Conservation (phyloP, 305 asterid genomes). For the Solanum aculeatissimum region DNA sequence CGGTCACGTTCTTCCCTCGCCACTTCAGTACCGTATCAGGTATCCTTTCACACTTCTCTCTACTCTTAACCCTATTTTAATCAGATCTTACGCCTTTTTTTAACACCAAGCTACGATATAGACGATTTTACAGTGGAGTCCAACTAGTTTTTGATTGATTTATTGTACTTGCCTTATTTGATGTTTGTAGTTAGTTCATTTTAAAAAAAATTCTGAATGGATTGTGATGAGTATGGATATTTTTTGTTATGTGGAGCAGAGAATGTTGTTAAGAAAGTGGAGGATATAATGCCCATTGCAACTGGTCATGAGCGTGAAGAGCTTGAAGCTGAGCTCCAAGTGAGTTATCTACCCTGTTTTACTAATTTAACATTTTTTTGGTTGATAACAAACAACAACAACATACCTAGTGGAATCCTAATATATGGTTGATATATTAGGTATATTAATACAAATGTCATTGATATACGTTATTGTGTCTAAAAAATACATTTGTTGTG, state of each 20-base stretch:
- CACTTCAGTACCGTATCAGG: conserved; percentile 26
- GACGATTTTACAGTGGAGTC: not conserved
- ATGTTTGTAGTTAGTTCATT: not conserved
- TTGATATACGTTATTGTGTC: not conserved
- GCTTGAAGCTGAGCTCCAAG: conserved; percentile 78
- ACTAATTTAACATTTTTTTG: not conserved
- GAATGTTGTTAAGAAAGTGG: conserved; percentile 45
- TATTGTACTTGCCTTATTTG: not conserved
- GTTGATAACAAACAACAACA: too few relatives aligned
- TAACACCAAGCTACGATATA: not conserved
- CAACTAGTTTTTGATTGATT: not conserved
- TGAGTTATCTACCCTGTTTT: conserved; percentile 19
- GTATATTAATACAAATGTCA: not conserved
- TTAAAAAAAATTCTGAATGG: not conserved
- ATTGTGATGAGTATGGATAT: not conserved
- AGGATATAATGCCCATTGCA: conserved; percentile 90
- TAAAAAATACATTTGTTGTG: not conserved
- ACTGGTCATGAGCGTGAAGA: conserved; percentile 94
- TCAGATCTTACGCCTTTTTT: not conserved
- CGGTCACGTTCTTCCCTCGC: conserved; percentile 5
- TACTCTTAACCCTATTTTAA: not conserved
- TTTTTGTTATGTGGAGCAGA: conserved; percentile 9
- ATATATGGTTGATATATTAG: not conserved
- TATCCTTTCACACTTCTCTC: not conserved
- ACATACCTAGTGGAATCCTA: too few relatives aligned